Base-by-base conservation (phyloP, 2,329 filamentous ascomycete species). In the Fusarium graminum region DNA sequence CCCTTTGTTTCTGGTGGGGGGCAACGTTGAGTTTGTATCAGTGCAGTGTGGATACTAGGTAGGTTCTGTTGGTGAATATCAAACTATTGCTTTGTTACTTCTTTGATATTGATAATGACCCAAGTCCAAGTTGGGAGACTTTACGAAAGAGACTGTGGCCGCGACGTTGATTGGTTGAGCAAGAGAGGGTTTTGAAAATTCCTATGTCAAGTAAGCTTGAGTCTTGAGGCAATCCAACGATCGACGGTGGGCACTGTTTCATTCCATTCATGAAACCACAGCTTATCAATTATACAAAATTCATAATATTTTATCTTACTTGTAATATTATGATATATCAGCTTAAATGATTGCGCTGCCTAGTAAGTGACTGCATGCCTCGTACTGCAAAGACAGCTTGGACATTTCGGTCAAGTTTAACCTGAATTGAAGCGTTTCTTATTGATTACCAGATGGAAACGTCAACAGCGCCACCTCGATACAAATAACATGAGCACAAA, bases 171-270 rank as follows among this genome's bases (percentile, higher is more conserved):
- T 65, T 65, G 64, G 64, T 17, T 52, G 49, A 30, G 19, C 14
- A 47, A 40, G 53, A 61, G 51, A 65, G 65, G 65, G 55, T 50
- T 68, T 65, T 52, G 45, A 68, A 65, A 67, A 65, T 62, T 65
- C 52, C 59, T 60, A 41, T 43, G 26, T 47, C 29, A 40, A 52
- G 38, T 52, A 40, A 52, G 25, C 42, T 40, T 54, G 26, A 45
- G 46, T 41, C 54, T 67, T 50, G 54, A 68, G 54, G 59, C 46
- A 61, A 62, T 51, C 43, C 55, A 65, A 36, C 29, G 54, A 61
- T 68, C 38, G 32, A 40, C 51, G 57, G 65, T 67, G 47, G 64
- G 32, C 51, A 32, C 39, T 34, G 50, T 34, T 65, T 61, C 28
- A 28, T 32, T 45, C n/a, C 32, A 39, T 43, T 29, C 28, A 17